Base-by-base conservation (phyloP, 371 early-diverging fungal species). In the Vairimorpha necatrix region DNA sequence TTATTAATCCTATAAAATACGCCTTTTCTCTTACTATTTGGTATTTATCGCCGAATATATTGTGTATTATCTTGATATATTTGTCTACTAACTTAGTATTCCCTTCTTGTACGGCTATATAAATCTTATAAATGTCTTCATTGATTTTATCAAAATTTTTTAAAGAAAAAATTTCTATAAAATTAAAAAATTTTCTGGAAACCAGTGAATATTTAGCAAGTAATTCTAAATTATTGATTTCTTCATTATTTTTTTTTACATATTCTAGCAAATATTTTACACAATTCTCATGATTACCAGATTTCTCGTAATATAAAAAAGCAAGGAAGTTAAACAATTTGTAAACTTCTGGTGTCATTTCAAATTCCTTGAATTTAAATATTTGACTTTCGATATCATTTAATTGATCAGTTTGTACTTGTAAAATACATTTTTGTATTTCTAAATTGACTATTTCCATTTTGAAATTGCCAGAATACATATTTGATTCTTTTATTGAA, bases 161-260 rank as follows among this genome's bases (percentile, higher is more conserved):
- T 16, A 77, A 30, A 4, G 66, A 54, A 42, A 53, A 53, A 46
- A 71, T 50, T 47, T 38, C 53, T 2, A 62, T 30, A 39, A 72
- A 77, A 39, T 77, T 72, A 28, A 66, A 77, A 42, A 77, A 77
- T 2, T 67, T 53, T 38, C 67, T 65, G 22, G 62, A 69, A 0
- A 77, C 18, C 22, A 77, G 14, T 0, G 72, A 71, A 38, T 67
- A 63, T 32, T 72, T 60, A 20, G 71, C 72, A 36, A 77, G 48
- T 24, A n/a, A 26, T 61, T 72, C 72, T 28, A 71, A 24, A 3
- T 2, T 9, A 26, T 22, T 1, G 1, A 2, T 26, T 28, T 56
- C 58, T n/a, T 20, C n/a, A 56, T 18, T 56, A 56, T 2, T 56
- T 4, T 26, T 56, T 20, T 61, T 71, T 39, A 71, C 16, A 61